These are phyloP conservation scores for Hygrocybe coccinea DNA, from an alignment of 768 basidiomycete species.

Conservation along the genomic window DNA sequence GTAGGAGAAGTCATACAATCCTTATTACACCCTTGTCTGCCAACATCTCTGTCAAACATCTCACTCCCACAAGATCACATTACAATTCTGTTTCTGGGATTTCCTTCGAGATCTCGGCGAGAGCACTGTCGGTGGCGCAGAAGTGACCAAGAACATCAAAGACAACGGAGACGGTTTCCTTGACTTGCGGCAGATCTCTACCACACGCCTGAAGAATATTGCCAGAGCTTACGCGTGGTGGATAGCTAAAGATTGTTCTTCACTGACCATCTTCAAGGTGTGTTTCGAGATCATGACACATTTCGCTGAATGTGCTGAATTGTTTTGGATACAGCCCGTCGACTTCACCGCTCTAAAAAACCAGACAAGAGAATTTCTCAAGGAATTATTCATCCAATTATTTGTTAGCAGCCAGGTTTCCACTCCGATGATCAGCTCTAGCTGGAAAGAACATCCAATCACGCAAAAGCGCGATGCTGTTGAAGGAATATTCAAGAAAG, in stretches of 20 bases:
- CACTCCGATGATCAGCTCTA: slow-evolving; percentile 54
- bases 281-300: slow-evolving; percentile 3
- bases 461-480: slow-evolving; percentile 55
- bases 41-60: slow-evolving; percentile 75
- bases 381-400: slow-evolving; percentile 61
- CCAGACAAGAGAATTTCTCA: slow-evolving; percentile 61
- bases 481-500: slow-evolving; percentile 78
- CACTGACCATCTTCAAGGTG: slow-evolving; percentile 81
- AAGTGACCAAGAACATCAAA: slow-evolving; percentile 64
- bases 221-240: slow-evolving; percentile 91
- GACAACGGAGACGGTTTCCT: slow-evolving; percentile 41
- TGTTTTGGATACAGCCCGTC: slow-evolving; percentile 56
- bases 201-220: slow-evolving; percentile 59
- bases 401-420: slow-evolving; percentile 71
- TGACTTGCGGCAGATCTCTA: slow-evolving; percentile 50
- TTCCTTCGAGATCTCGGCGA: slow-evolving; percentile 91
- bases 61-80: slow-evolving; percentile 84
- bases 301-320: background rate
- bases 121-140: slow-evolving; percentile 70
- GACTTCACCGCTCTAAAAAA: slow-evolving; percentile 76
- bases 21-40: slow-evolving; percentile 88
- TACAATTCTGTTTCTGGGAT: slow-evolving; percentile 96
- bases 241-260: slow-evolving; percentile 77
- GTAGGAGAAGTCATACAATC: slow-evolving; percentile 90
- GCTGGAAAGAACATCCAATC: slow-evolving; percentile 31